Conservation (phyloP, 805 yeast genomes). For the Ogataea neopini region DNA sequence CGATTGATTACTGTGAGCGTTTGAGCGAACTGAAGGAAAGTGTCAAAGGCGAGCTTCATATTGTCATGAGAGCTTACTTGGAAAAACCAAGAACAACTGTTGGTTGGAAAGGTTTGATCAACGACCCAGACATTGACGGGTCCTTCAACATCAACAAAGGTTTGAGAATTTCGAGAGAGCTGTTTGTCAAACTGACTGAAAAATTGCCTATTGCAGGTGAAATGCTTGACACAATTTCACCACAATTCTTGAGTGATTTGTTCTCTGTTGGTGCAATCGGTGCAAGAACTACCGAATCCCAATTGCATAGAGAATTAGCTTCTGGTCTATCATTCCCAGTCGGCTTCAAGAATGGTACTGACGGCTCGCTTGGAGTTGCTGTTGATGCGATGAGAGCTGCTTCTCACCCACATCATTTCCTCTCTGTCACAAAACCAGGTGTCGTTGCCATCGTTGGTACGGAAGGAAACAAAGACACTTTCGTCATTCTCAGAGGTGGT, state of each 20-base stretch:
- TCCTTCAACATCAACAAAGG: slow-evolving; percentile 95
- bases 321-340: slow-evolving; percentile 97
- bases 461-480: slow-evolving; percentile 87
- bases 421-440: slow-evolving; percentile 95
- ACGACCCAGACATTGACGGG: slow-evolving; percentile 95
- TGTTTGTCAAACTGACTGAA: slow-evolving; percentile 81
- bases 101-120: slow-evolving; percentile 98
- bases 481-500: slow-evolving; percentile 94
- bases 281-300: slow-evolving; percentile 98
- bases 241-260: slow-evolving; percentile 90
- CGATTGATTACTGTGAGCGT: slow-evolving; percentile 79
- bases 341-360: slow-evolving; percentile 98
- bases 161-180: slow-evolving; percentile 79
- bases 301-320: slow-evolving; percentile 94
- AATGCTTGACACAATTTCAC: slow-evolving; percentile 97
- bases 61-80: slow-evolving; percentile 96
- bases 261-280: slow-evolving; percentile 98
- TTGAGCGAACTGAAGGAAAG: slow-evolving; percentile 59
- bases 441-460: slow-evolving; percentile 95
- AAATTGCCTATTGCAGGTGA: slow-evolving; percentile 93
- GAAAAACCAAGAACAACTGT: slow-evolving; percentile 99
- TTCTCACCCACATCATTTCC: slow-evolving; percentile 88
- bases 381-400: slow-evolving; percentile 94
- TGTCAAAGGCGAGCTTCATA: slow-evolving; percentile 71
- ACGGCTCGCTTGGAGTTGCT: slow-evolving; percentile 92